Evolutionary conservation across 768 basidiomycete genomes (phyloP), one percentile per base, ranked within the genome.

Genomic region (Neoboletus subvelutipes): DNA sequence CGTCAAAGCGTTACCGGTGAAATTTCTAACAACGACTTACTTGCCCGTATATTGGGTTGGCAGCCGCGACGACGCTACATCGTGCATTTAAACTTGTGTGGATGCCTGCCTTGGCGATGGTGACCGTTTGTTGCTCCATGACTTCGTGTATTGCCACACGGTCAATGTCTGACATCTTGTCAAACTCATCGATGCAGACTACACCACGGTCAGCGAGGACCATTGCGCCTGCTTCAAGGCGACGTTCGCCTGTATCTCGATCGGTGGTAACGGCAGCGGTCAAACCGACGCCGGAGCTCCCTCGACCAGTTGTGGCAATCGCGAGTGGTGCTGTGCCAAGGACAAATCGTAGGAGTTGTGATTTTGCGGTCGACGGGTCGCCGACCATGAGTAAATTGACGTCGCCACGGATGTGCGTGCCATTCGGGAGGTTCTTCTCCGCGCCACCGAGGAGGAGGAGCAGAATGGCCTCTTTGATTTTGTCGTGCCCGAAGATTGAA

Each of bases 311-410:
- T 13, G 97, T 99, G 7, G 97, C 97, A 66, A 99, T 98, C 9
- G 97, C 97, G 45, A 99, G 78, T 31, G 96, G 96, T 5, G 97
- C 97, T 8, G 92, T 98, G 62, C 91, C 87, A 58, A 99, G 83
- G 47, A 99, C 92, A 71, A 99, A 98, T 53, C 97, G 89, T 51
- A 99, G 81, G 67, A 99, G 78, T 70, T 99, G 97, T 39, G 90
- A 92, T 76, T 99, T 99, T 20, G 97, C 97, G 0, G 97, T 99
- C n/a, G 89, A 92, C 10, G 97, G 97, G 74, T 99, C 97, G 59
- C 97, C 97, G 56, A 99, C 95, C 96, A 99, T 98, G 65, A 99
- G 84, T 68, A 98, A 80, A 75, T 99, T 99, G 81, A 99, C 98
- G 73, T 99, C 97, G 45, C 97, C 97, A 79, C 97, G 88, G 68